Evolutionary conservation across 1,139 yeast genomes (phyloP), one percentile per base, ranked within the genome.

Genomic region (Meyerozyma sp.): DNA sequence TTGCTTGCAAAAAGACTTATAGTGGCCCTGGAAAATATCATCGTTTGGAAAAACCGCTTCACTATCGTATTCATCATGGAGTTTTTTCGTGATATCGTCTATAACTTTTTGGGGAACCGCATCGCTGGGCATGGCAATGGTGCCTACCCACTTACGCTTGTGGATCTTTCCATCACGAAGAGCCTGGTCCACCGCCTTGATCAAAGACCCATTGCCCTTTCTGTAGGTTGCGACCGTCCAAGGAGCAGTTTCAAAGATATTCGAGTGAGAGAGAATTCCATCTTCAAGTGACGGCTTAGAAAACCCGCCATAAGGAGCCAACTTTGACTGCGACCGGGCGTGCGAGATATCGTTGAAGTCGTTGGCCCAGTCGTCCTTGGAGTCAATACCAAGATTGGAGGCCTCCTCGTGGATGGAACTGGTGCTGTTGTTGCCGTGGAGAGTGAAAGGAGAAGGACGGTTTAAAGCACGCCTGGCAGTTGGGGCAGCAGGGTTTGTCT

Each of bases 101-200:
- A 77, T 79, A 3, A 84, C 82, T 1, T 63, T 58, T 0, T 66
- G 65, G 2, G 93, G 84, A 16, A 93, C 77, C 32, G 77, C 81
- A 62, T 93, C 97, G 14, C 93, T 84, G 20, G 98, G 96, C 75
- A 90, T 84, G 23, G 96, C 95, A 40, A 87, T 66, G 0, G 95
- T 83, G 10, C 98, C 98, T 2, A 91, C 81, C 96, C 97, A 93
- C 47, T 68, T 70, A 40, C 79, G 73, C 1, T 73, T 63, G 5
- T 73, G 68, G 7, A 73, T 68, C 11, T 80, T 66, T 1, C 74
- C 68, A 7, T 70, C 66, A 32, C 77, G 77, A 1, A 53, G 63
- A 0, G 95, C 84, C 8, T 84, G 67, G 42, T 76, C 73, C n/a
- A 93, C 78, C 0, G 98, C 97, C 53, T 93, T 93, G 47, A 81